Evolutionary conservation across 2,329 filamentous ascomycete species (phyloP), one percentile per base, ranked within the genome.

Genomic region (Calycina herbarum): DNA sequence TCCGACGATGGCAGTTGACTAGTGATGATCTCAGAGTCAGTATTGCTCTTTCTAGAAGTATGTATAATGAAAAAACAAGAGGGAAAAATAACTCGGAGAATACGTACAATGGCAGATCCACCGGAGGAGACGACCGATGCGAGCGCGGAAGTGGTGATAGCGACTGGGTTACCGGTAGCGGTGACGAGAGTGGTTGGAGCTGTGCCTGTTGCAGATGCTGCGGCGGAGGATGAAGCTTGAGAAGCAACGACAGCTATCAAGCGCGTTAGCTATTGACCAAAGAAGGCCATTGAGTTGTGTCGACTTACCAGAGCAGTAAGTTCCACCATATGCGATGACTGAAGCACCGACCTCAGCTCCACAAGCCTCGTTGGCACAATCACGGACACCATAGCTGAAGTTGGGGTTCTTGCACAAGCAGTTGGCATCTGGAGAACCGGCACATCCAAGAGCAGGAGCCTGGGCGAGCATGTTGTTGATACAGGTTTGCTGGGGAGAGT

Each of bases 341-440:
- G 68, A 61, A 13, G 64, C 59, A 7, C 68, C 74, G 33, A 67
- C 71, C 8, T 66, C 70, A 8, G 67, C n/a, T 61, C 73, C 74
- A 69, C 81, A 82, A 40, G 78, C 78, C 70, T 78, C 74, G 64
- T 73, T 77, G 64, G 79, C 75, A 75, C 81, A 83, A 71, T 83
- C 81, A 66, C 80, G 79, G 60, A 83, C 74, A 66, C 81, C 81
- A 64, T 79, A 81, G 65, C 75, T 76, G 68, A 81, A 83, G 76
- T 81, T 73, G 42, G 66, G 66, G 64, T 80, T 76, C n/a, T 66
- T 70, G 77, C 81, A 83, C 66, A 81, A 78, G 77, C 81, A 83
- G 62, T 66, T 64, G 40, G 74, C 67, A 69, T 82, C 79, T 13
- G 65, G 20, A 31, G 61, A 5, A 29, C 24, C 48, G 17, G 68